These are phyloP conservation scores for Candida peoriensis DNA, from an alignment of 805 yeast genomes.

Conservation along the genomic window DNA sequence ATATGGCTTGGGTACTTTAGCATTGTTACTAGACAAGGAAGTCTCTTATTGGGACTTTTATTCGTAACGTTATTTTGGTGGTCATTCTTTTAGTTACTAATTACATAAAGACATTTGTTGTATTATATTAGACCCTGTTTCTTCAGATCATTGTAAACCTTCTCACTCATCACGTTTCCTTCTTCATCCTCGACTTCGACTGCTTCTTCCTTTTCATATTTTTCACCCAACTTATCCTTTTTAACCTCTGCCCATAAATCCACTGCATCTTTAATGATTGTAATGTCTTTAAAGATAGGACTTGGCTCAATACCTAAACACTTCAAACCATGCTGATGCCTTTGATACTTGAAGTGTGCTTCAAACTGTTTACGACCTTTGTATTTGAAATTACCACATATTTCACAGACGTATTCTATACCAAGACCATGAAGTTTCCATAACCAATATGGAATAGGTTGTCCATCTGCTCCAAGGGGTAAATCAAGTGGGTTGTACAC, in stretches of 20 bases:
- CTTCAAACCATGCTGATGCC: conserved; percentile 69
- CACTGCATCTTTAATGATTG: conserved; percentile 62
- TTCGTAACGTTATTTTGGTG: too few relatives aligned
- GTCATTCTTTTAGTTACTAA: too few relatives aligned
- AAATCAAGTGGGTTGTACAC: conserved; percentile 46
- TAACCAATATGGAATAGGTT: conserved; percentile 91
- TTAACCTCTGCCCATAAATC: conserved; percentile 47
- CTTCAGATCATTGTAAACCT: conserved; percentile 78
- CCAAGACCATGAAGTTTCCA: conserved; percentile 86
- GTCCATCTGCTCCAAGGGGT: conserved; percentile 85
- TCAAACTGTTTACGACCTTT: conserved; percentile 70
- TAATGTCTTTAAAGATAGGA: conserved; percentile 57
- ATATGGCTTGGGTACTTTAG: conserved; percentile 1
- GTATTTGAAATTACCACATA: conserved; percentile 73
- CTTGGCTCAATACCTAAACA: conserved; percentile 63
- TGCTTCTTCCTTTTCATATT: conserved; percentile 41
- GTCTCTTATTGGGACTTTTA: too few relatives aligned
- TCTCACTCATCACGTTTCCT: conserved; percentile 86
- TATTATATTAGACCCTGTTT: conserved; percentile 73
- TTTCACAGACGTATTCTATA: conserved; percentile 68
- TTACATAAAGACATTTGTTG: background rate
- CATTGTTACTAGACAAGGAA: background rate
- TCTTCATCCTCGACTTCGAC: conserved; percentile 88
- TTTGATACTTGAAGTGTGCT: conserved; percentile 65
- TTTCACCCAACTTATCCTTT: conserved; percentile 7